Base-by-base conservation (phyloP, 257 asterid species). In the Solanum habrochaites region DNA sequence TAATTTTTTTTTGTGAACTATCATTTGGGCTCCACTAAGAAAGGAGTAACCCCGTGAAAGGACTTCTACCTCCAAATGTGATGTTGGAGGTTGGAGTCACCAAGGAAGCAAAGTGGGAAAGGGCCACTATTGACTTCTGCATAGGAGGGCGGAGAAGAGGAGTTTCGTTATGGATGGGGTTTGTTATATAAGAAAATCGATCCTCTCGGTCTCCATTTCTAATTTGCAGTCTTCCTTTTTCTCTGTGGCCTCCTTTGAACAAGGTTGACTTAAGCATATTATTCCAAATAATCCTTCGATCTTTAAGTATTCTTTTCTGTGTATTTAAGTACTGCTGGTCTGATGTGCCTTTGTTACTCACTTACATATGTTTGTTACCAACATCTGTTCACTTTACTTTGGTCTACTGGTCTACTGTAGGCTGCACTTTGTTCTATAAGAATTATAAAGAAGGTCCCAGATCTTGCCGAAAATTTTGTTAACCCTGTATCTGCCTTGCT, bases 361-460 rank as follows among this genome's bases (percentile, higher is more conserved):
- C 52, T 84, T 66, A 7, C 49, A 70, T 67, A 35, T 87, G 27
- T 37, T 77, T 69, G 40, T 58, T 47, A 12, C 32, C 82, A 71
- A 18, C 31, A 74, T 16, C 29, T 87, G 64, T 69, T 87, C 86
- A 87, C 87, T 90, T 70, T 83, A 77, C 35, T 86, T 66, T 66
- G 64, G 86, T 75, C 71, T 8, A 77, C 83, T 71, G 49, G 85
- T 75, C 71, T 12, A 86, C 84, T 85, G 75, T 88, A 97, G 99
- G 99, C 99, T 88, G 98, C 99, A 39, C 91, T 97, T 89, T 97
- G 99, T 93, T 89, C 98, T 66, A 93, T 96, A 88, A 92, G 99
- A 93, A 96, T 97, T 89, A 92, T 97, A 91, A 96, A 89, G 93
- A 97, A 97, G 95, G 99, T 95, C 71, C 99, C 99, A 6, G 99